Evolutionary conservation across 495 filamentous ascomycete genomes (phyloP), one percentile per base, ranked within the genome.

Genomic region (Coniosporium apollinis): DNA sequence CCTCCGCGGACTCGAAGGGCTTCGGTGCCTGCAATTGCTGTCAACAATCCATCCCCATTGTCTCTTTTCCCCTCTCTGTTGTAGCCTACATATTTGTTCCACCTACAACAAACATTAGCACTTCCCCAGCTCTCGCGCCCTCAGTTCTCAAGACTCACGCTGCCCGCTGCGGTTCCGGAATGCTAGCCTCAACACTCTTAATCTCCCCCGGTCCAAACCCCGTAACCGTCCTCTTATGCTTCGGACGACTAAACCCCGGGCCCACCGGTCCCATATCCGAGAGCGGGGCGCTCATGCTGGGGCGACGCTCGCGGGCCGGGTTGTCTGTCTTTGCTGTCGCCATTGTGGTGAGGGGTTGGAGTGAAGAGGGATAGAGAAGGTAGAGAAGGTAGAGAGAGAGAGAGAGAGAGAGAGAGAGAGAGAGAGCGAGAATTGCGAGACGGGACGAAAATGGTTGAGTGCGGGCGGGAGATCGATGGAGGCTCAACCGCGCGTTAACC

Each of bases 161-260:
- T 48, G 75, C 82, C 51, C 91, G 70, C 55, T 92, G 72, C 19
- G 76, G 72, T 51, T 94, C 82, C 32, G 91, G 89, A 50, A 97
- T 91, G 46, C 65, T 72, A 20, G 70, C 83, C 60, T 96, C 89
- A 28, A 94, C 82, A 47, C 53, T 75, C 67, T 93, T 94, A 64
- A 94, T 96, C 47, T 96, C 87, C 2, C 66, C 60, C 17, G 82
- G 67, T 18, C 86, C 85, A 50, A 94, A 86, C 7, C 89, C 89
- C 3, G 89, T 97, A 44, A 77, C 76, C 11, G 86, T 94, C 33
- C 89, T 72, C 65, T 81, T 92, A 62, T 97, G 89, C 61, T 96
- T 96, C 14, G 89, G 89, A 36, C 87, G 67, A 41, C 46, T 54
- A 42, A 62, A 60, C 22, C 71, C 74, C 3, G 81, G 81, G 2